Base-by-base conservation (phyloP, 164 flowering plant species). In the Platanus orientalis region DNA sequence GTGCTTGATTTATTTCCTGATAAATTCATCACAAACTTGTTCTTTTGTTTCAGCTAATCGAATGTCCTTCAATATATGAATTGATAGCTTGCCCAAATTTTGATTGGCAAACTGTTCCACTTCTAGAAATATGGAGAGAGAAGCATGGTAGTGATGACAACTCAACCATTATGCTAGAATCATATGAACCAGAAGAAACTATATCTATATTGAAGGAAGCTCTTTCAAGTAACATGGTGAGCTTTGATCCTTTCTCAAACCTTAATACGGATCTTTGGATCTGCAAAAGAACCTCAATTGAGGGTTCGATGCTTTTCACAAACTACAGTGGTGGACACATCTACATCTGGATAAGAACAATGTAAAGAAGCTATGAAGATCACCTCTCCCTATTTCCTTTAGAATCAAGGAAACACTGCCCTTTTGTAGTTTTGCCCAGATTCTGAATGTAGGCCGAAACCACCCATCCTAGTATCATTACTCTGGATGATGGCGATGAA, bases 11-110 rank as follows among this genome's bases (percentile, higher is more conserved):
- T 61, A 50, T 21, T 29, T 66, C 20, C 12, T 39, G n/a, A 21
- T 47, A 27, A 21, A 24, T 26, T 58, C 34, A 30, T 48, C 11
- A 29, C 49, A 12, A 25, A 48, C 36, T 26, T 28, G 6, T 63
- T 1, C 19, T 60, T 49, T 29, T 74, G 27, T 79, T 76, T 64
- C 96, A 95, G 99, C 79, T 95, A 60, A 84, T 95, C 50, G 99
- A 95, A 68, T 95, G 99, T 51, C 99, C 99, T 30, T 90, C 98
- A 39, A 73, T 92, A 62, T 95, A 95, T 72, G 99, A 95, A 66
- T 66, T 95, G 78, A 90, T 95, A 96, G 85, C 80, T 58, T 84
- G 88, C 59, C 84, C 81, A 17, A 65, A 83, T 69, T 92, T 82
- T 65, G 60, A 75, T 17, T 95, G 99, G 99, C 27, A 82, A 70